Evolutionary conservation across 2,329 filamentous ascomycete species (phyloP).

Genomic region (Phaeoacremonium minimum): DNA sequence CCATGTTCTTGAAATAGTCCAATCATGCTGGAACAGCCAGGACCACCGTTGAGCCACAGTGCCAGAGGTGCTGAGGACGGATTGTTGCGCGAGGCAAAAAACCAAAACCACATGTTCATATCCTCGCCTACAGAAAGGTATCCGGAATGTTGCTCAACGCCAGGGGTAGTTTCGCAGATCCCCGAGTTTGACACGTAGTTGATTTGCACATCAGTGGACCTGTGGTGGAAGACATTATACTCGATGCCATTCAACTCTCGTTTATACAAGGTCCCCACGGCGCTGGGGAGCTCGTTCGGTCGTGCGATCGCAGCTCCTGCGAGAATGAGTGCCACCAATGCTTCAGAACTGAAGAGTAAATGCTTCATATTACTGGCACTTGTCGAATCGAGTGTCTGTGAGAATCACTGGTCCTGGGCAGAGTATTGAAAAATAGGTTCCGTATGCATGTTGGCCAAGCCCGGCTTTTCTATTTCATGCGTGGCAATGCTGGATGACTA

Average conservation of each 20-base stretch:
- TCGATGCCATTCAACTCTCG: slow-evolving; percentile 5
- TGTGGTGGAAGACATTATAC: slow-evolving; percentile 5
- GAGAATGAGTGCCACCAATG: too few species aligned
- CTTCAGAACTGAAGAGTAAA: too few species aligned
- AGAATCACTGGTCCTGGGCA: too few species aligned
- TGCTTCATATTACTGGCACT: too few species aligned
- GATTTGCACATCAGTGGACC: slow-evolving; percentile 1
- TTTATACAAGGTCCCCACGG: too few species aligned
- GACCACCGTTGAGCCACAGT: slow-evolving; percentile 57
- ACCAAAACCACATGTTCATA: slow-evolving; percentile 21
- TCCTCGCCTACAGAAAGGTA: slow-evolving; percentile 5
- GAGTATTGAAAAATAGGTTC: too few species aligned
- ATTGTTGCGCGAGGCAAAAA: slow-evolving; percentile 25
- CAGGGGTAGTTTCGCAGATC: slow-evolving; percentile 7
- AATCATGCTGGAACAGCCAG: slow-evolving; percentile 51
- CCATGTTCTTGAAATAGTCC: slow-evolving; percentile 48
- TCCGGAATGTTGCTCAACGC: slow-evolving; percentile 6
- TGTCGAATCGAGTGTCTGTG: too few species aligned
- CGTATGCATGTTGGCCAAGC: too few species aligned
- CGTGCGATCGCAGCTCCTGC: too few species aligned
- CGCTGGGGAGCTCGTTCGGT: too few species aligned
- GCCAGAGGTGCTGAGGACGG: slow-evolving; percentile 32
- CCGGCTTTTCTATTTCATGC: too few species aligned
- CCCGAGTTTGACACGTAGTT: slow-evolving; percentile 3
- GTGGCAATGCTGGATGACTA: too few species aligned